Percentiles rank a stretch among this genome's conserved stretches.
Evolutionary conservation across 1,284 basidiomycete species (phyloP).

Genomic region (Malassezia furfur): DNA sequence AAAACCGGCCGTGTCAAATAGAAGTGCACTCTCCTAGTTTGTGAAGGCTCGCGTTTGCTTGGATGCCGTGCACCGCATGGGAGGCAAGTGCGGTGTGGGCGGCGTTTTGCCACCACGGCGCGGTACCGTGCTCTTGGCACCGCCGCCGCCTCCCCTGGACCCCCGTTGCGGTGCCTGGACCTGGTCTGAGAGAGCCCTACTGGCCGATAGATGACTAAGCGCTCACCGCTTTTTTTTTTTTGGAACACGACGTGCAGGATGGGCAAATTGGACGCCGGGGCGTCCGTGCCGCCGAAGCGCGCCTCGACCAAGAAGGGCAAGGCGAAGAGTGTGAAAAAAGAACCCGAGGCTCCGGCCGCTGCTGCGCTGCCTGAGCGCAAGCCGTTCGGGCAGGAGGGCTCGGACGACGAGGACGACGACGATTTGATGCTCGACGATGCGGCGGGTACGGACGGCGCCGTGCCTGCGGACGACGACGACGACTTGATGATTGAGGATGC

Average conservation of each 20-base stretch:
- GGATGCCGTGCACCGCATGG: no score
- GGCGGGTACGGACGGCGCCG: neutral
- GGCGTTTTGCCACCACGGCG: no score
- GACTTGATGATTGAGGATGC: slow-evolving; percentile 13
- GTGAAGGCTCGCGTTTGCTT: no score
- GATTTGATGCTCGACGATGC: neutral
- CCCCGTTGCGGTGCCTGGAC: no score
- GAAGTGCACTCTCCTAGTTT: neutral
- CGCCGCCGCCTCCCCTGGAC: no score
- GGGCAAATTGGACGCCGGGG: neutral
- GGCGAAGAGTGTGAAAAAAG: neutral
- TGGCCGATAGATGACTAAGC: slow-evolving; percentile 1
- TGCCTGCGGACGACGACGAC: slow-evolving; percentile 15
- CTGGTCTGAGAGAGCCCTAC: neutral
- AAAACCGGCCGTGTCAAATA: neutral
- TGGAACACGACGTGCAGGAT: neutral
- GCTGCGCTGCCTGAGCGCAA: slow-evolving; percentile 3
- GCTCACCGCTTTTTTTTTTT: neutral
- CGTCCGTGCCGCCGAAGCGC: neutral
- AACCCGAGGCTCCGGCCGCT: neutral
- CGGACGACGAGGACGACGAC: slow-evolving; percentile 11
- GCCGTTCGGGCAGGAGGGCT: slow-evolving; percentile 16
- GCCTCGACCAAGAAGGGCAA: neutral
- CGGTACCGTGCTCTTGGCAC: no score
- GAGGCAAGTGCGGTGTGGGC: no score